These are phyloP conservation scores for Piper longum DNA, from an alignment of 164 flowering plant species.

Conservation along the genomic window DNA sequence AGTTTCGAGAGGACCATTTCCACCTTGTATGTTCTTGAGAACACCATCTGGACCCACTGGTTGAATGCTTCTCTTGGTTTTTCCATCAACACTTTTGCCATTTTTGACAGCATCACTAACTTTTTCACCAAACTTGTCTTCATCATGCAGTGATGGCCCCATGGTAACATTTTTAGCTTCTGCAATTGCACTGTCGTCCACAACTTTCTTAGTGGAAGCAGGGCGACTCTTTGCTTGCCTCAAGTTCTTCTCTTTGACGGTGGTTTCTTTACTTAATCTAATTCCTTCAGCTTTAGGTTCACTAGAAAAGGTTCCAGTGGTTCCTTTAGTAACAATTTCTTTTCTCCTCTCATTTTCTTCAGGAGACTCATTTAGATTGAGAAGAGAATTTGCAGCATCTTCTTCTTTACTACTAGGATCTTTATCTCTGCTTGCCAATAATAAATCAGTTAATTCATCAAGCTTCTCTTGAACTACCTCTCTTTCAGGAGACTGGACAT, in stretches of 20 bases:
- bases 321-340: background rate
- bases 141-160: slow-evolving; percentile 4
- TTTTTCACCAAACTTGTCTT: slow-evolving; percentile 2
- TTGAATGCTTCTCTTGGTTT: background rate
- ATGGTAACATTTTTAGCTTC: slow-evolving; percentile 2
- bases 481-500: background rate
- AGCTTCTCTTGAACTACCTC: background rate
- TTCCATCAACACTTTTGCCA: too few relatives aligned
- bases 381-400: background rate
- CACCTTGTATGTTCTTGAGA: background rate
- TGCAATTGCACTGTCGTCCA: background rate
- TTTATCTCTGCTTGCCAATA: too few relatives aligned
- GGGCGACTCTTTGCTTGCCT: slow-evolving; percentile 9
- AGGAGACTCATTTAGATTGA: background rate
- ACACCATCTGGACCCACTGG: background rate
- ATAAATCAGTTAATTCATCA: background rate
- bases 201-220: slow-evolving; percentile 3
- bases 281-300: background rate
- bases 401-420: background rate
- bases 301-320: background rate
- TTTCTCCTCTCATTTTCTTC: background rate
- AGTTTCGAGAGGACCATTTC: background rate
- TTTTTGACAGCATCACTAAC: background rate
- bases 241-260: background rate
- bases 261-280: background rate